phyloP scores from a whole-genome alignment of 306 rosid species.

The Lupinus albus region DNA sequence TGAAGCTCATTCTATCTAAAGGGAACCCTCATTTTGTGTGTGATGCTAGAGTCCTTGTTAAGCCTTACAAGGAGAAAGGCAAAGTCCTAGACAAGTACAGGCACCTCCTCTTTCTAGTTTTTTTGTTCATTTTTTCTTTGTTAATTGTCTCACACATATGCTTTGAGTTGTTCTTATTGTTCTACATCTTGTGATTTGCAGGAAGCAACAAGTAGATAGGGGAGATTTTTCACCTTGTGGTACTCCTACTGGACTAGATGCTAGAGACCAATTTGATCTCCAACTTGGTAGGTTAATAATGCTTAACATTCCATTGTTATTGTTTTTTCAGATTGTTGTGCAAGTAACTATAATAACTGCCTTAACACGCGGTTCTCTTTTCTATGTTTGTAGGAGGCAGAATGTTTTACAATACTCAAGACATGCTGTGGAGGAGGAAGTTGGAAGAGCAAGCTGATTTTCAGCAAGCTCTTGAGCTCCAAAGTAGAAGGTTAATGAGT shows the following conservation, averaged over 20 bases:
- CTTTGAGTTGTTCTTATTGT: constrained; percentile 29
- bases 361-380: not conserved
- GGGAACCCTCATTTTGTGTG: constrained; percentile 99
- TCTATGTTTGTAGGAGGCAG: constrained; percentile 54
- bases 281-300: constrained; percentile 69
- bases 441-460: constrained; percentile 89
- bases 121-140: not conserved
- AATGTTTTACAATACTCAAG: constrained; percentile 82
- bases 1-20: constrained; percentile 86
- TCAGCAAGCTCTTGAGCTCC: constrained; percentile 88
- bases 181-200: constrained; percentile 45
- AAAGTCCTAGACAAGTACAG: constrained; percentile 96
- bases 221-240: constrained; percentile 95
- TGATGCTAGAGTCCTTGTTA: constrained; percentile 96
- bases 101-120: constrained; percentile 45
- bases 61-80: constrained; percentile 99
- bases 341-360: not conserved
- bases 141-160: not conserved
- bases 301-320: not conserved
- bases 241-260: constrained; percentile 82
- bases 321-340: not conserved
- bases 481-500: constrained; percentile 79
- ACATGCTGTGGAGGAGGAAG: constrained; percentile 88
- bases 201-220: constrained; percentile 84
- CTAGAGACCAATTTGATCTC: constrained; percentile 80